phyloP scores from a whole-genome alignment of 78 protist genomes.

The Chrysochromulina parva region DNA sequence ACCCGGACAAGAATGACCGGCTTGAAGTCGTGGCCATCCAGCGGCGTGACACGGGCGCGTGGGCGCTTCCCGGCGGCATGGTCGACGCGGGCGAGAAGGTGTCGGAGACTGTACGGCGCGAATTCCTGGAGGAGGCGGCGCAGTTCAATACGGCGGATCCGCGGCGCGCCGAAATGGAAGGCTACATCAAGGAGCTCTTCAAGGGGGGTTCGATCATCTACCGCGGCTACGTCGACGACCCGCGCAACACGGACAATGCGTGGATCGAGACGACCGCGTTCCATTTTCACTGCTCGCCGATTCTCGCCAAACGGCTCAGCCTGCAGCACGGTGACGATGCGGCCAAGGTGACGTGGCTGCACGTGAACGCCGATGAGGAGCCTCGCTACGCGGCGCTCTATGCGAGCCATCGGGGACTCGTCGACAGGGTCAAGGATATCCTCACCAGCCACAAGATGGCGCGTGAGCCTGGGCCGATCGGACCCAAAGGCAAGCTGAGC shows the following conservation, averaged over 20 bases:
- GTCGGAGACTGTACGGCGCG: conserved; percentile 6
- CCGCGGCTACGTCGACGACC: conserved; percentile 61
- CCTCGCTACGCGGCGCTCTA: neutral
- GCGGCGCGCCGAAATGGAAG: neutral
- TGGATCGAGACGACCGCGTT: conserved; percentile 68
- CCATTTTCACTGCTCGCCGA: conserved; percentile 30
- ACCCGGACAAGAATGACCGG: neutral
- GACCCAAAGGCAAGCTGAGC: no score
- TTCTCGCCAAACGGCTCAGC: no score
- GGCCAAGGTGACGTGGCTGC: neutral
- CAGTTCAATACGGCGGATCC: neutral
- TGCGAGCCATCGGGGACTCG: neutral
- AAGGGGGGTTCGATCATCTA: neutral
- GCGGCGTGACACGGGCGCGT: conserved; percentile 35
- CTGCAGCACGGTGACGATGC: no score
- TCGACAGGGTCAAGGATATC: neutral
- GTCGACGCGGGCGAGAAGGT: conserved; percentile 51
- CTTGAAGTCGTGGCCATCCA: conserved; percentile 26
- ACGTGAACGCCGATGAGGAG: neutral
- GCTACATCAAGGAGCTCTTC: neutral
- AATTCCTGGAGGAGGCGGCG: conserved; percentile 8
- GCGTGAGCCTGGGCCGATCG: no score
- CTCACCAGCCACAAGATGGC: neutral
- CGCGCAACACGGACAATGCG: conserved; percentile 51
- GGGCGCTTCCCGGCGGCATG: conserved; percentile 67